A percentile compares a stretch with the other conserved stretches of the same genome.
Evolutionary conservation across 73 alveolate genomes (phyloP).

Genomic region (Tetrahymena thermophila): DNA sequence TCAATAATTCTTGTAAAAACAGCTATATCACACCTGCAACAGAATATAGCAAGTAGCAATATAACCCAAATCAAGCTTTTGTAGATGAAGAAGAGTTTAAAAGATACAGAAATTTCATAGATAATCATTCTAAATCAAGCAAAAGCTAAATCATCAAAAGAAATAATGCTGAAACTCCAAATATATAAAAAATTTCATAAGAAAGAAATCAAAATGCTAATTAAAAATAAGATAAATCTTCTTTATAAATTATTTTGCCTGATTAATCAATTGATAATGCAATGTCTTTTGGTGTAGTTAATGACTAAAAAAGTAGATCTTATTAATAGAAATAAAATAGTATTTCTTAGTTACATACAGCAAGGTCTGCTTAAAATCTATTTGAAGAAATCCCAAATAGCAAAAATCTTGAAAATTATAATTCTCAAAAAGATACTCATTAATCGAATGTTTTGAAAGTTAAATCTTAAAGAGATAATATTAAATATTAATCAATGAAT

Average conservation of each 20-base stretch:
- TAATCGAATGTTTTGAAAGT: neutral
- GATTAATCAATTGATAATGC: neutral
- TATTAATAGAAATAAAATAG: neutral
- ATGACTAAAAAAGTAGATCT: neutral
- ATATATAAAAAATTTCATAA: neutral
- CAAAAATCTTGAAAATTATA: neutral
- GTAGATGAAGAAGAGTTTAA: neutral
- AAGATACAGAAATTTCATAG: neutral
- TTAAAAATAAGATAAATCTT: neutral
- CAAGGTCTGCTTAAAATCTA: neutral
- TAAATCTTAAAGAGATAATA: neutral
- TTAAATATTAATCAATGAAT: neutral
- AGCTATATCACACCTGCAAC: neutral
- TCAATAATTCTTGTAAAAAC: neutral
- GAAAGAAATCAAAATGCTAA: neutral
- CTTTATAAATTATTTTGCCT: neutral
- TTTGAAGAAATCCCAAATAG: neutral
- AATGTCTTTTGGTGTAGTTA: neutral
- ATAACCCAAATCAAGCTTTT: neutral
- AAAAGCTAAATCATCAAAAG: neutral
- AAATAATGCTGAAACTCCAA: neutral
- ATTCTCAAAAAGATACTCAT: neutral
- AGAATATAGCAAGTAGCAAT: neutral
- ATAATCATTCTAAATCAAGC: neutral
- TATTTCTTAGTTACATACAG: neutral